phyloP scores from a whole-genome alignment of 768 basidiomycete genomes.

The Panus rudis region DNA sequence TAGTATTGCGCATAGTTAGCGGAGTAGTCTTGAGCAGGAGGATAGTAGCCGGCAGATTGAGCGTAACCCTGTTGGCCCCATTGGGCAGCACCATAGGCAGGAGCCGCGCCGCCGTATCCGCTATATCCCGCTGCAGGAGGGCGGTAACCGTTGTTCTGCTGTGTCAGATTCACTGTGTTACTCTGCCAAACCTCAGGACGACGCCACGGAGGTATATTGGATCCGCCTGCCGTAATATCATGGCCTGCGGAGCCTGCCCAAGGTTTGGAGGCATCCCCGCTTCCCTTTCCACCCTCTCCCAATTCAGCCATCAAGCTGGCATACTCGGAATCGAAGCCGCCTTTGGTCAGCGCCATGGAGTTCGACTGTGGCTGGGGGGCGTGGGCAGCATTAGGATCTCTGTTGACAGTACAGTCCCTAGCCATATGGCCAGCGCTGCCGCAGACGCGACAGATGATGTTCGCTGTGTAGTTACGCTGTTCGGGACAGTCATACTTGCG shows the following conservation, averaged over 20 bases:
- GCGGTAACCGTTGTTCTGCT: slow-evolving; percentile 54
- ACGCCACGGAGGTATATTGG: slow-evolving; percentile 86
- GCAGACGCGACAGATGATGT: slow-evolving; percentile 98
- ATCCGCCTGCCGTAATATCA: slow-evolving; percentile 52
- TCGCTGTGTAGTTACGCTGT: slow-evolving; percentile 97
- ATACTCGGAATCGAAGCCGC: slow-evolving; percentile 96
- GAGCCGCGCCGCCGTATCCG: slow-evolving; percentile 14
- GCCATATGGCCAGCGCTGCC: slow-evolving; percentile 99
- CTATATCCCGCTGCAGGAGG: slow-evolving; percentile 44
- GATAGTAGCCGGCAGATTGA: slow-evolving; percentile 35
- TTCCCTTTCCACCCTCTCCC: slow-evolving; percentile 69
- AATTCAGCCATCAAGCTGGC: slow-evolving; percentile 97
- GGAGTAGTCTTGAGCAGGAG: slow-evolving; percentile 61
- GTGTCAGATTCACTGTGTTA: slow-evolving; percentile 29
- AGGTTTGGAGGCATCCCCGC: slow-evolving; percentile 46
- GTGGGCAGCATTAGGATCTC: slow-evolving; percentile 64
- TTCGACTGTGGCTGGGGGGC: slow-evolving; percentile 12
- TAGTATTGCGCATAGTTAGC: slow-evolving; percentile 81
- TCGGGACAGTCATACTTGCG: slow-evolving; percentile 99
- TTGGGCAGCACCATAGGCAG: slow-evolving; percentile 22
- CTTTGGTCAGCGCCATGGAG: slow-evolving; percentile 39
- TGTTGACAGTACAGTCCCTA: slow-evolving; percentile 92
- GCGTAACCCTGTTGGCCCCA: slow-evolving; percentile 38
- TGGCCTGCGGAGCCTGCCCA: slow-evolving; percentile 64
- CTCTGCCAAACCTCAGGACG: slow-evolving; percentile 84